phyloP scores from a whole-genome alignment of 2,329 filamentous ascomycete species.

The Aspergillus thermomutatus region DNA sequence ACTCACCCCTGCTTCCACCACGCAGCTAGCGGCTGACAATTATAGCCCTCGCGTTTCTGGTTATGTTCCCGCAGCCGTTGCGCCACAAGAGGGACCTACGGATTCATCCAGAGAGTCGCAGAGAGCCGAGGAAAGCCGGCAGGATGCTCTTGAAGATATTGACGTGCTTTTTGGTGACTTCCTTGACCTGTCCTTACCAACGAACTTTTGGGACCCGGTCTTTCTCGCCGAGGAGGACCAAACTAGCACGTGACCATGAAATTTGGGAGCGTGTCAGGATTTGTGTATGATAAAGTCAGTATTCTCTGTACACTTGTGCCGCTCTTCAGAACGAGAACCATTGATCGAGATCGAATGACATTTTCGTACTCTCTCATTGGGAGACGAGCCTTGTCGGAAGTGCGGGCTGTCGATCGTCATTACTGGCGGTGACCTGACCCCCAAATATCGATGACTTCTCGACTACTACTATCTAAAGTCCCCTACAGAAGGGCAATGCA shows the following conservation, averaged over 20 bases:
- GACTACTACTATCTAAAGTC: not conserved
- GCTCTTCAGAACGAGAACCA: not conserved
- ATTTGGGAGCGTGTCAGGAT: not conserved
- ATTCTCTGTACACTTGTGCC: not conserved
- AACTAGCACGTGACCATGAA: not conserved
- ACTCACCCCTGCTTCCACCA: not conserved
- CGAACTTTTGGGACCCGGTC: slow-evolving; percentile 37
- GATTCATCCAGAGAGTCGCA: slow-evolving; percentile 39
- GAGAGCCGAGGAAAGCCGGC: slow-evolving; percentile 43
- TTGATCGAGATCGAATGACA: not conserved
- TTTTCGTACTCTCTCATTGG: slow-evolving; percentile 1
- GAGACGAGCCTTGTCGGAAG: not conserved
- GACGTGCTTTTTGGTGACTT: slow-evolving; percentile 35
- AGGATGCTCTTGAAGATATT: slow-evolving; percentile 31
- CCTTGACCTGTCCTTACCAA: slow-evolving; percentile 33
- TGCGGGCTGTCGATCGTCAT: slow-evolving; percentile 9
- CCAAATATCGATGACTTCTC: not conserved
- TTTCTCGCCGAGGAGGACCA: slow-evolving; percentile 16
- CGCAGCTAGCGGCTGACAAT: not conserved
- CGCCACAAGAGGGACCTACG: not conserved
- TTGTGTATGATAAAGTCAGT: not conserved
- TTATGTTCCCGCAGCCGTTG: not conserved
- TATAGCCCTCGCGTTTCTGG: not conserved
- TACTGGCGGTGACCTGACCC: not conserved
- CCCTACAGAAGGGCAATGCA: not conserved